These are phyloP conservation scores for Mortierella sp. DNA, from an alignment of 371 early-diverging fungal genomes.

Conservation along the genomic window DNA sequence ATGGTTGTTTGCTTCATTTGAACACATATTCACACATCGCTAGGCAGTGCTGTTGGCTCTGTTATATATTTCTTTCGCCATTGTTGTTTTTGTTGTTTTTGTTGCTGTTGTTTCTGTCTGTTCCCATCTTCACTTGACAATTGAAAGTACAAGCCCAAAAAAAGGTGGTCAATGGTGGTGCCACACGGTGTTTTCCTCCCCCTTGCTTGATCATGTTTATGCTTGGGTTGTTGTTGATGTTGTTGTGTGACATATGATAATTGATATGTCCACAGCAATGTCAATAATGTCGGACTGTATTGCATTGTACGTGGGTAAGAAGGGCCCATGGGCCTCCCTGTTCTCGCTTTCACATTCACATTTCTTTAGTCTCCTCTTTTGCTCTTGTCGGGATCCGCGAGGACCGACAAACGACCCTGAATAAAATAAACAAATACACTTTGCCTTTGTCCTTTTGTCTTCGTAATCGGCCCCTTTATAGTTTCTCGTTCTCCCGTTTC, in stretches of 20 bases:
- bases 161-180: background rate
- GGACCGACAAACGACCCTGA: background rate
- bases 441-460: no score
- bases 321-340: background rate
- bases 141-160: background rate
- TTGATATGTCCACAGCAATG: background rate
- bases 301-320: constrained; percentile 6
- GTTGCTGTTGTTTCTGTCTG: background rate
- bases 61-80: background rate
- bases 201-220: background rate
- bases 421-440: background rate
- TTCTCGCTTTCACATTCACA: constrained; percentile 3
- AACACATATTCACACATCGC: background rate
- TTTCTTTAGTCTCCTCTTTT: background rate
- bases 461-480: background rate
- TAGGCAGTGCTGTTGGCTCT: background rate
- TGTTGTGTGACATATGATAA: constrained; percentile 16
- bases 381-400: no score
- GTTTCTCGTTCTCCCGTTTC: background rate
- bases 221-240: background rate
- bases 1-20: background rate
- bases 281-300: background rate
- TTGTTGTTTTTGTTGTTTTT: background rate
- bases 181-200: constrained; percentile 1
- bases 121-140: constrained; percentile 9